Base-by-base conservation (phyloP, 78 protist genomes). In the Pelomyxa schiedti region DNA sequence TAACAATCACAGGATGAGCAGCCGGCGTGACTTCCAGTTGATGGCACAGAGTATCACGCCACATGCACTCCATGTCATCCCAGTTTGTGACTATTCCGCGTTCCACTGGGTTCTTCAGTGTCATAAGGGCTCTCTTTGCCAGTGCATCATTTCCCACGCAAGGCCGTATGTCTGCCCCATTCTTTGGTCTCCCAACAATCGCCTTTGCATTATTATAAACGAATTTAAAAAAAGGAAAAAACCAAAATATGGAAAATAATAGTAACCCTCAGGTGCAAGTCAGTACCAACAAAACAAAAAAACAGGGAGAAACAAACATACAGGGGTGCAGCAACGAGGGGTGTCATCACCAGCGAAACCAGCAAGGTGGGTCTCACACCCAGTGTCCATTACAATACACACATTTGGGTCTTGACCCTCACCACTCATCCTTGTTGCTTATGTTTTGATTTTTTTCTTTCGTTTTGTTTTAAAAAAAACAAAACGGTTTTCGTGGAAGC, bases 1-100 rank as follows among this genome's bases (percentile, higher is more conserved):
- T 95, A n/a, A 96, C 78, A 0, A 97, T 86, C 4, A 97, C 95
- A 39, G 96, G 92, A 42, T 92, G 97, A 66, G 93, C 95, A 38
- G 79, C 85, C 3, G 98, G 97, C 26, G 86, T 88, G 1, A 93
- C 93, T 9, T 96, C 85, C 28, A 97, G 89, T 80, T 92, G 95
- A 78, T 90, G 90, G 82, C 83, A 91, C 86, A 95, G 92, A 40
- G 95, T 90, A 86, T 97, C 96, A 73, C 89, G 91, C 98, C 98
- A 95, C 70, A 97, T 76, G 89, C 86, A 74, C 63, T 89, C 92
- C 92, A 89, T 86, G 53, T 84, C 93, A 26, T 81, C 84, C 94
- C 94, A 94, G 72, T 92, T 81, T 37, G 78, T 80, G n/a, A 94
- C 75, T 37, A 96, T 84, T 32, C 99, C 99, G 93, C 92, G 96